These are phyloP conservation scores for Ensete ventricosum DNA, from an alignment of 176 grass and related monocot species.

Conservation along the genomic window DNA sequence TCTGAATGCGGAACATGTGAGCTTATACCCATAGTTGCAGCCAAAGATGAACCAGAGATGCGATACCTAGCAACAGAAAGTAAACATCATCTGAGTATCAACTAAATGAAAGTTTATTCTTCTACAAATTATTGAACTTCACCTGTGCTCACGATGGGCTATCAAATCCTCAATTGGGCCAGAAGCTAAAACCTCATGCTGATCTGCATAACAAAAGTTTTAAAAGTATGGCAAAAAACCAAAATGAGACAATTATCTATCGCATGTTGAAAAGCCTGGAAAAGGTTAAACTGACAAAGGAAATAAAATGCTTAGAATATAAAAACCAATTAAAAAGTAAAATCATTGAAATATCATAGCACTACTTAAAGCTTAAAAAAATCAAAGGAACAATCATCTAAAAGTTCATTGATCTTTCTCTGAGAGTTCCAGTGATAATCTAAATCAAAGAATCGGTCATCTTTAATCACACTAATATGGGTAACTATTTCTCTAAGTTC, in stretches of 20 bases:
- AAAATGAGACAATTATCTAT: not conserved
- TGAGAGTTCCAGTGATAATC: conserved; percentile 3
- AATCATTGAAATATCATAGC: not conserved
- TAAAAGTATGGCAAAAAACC: not conserved
- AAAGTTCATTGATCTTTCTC: not conserved
- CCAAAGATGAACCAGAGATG: conserved; percentile 86
- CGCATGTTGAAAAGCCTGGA: not conserved
- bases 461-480: not conserved
- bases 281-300: not conserved
- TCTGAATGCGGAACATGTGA: conserved; percentile 66
- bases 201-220: conserved; percentile 31
- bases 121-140: conserved; percentile 10
- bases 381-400: not conserved
- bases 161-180: conserved; percentile 99
- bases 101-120: not conserved
- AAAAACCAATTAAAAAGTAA: not conserved
- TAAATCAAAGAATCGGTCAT: not conserved
- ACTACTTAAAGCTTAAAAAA: too few species aligned
- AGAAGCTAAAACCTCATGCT: conserved; percentile 96
- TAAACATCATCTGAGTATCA: conserved; percentile 7
- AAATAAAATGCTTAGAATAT: not conserved
- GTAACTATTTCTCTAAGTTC: too few species aligned
- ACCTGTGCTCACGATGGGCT: conserved; percentile 98
- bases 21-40: conserved; percentile 78
- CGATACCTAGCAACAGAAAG: conserved; percentile 64